These are phyloP conservation scores for Penicillium turbatum DNA, from an alignment of 495 filamentous ascomycete genomes.

Conservation along the genomic window DNA sequence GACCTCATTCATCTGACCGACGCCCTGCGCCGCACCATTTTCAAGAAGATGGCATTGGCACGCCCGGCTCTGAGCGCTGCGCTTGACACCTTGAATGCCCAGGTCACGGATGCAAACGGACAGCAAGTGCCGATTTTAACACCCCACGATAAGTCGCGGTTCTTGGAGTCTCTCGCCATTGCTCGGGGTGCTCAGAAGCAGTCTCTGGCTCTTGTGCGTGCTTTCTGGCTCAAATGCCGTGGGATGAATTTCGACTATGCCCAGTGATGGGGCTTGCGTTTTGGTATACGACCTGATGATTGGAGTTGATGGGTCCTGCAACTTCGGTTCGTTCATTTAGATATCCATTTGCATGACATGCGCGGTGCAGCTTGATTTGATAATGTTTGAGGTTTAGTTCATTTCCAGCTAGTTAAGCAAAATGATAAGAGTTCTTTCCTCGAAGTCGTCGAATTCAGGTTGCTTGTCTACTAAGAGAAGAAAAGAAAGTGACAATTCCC, in stretches of 20 bases:
- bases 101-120: slow-evolving; percentile 29
- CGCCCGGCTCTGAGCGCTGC: slow-evolving; percentile 56
- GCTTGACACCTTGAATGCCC: slow-evolving; percentile 50
- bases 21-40: slow-evolving; percentile 71
- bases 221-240: slow-evolving; percentile 68
- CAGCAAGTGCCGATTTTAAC: slow-evolving; percentile 19
- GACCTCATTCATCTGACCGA: slow-evolving; percentile 74
- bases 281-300: slow-evolving; percentile 7
- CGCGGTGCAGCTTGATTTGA: neutral
- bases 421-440: too few relatives aligned
- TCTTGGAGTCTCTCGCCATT: slow-evolving; percentile 41
- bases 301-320: slow-evolving; percentile 11
- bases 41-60: slow-evolving; percentile 59
- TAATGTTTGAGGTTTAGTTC: neutral
- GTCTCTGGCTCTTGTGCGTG: slow-evolving; percentile 57
- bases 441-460: too few relatives aligned
- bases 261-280: slow-evolving; percentile 18
- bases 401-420: too few relatives aligned
- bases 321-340: slow-evolving; percentile 8
- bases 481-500: too few relatives aligned
- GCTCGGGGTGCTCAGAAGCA: slow-evolving; percentile 53
- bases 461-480: too few relatives aligned
- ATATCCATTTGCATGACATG: slow-evolving; percentile 18
- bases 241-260: slow-evolving; percentile 65
- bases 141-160: slow-evolving; percentile 34